Conservation (phyloP, 768 basidiomycete species). For the Leccinum subtestaceum region DNA sequence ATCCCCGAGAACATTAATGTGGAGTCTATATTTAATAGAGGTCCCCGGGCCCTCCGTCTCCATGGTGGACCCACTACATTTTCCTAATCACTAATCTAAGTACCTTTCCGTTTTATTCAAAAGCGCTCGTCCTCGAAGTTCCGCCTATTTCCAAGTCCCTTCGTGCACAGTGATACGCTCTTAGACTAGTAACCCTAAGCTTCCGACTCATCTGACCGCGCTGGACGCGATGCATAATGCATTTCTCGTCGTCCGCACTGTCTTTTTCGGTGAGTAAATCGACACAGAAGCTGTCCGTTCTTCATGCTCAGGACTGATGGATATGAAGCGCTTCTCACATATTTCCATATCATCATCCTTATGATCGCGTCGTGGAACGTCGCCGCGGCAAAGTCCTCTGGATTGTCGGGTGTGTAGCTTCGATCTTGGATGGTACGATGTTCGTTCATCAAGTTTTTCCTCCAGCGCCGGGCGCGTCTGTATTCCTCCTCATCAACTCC, state of each 20-base stretch:
- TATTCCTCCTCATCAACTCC: slow-evolving; percentile 49
- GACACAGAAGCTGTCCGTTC: background rate
- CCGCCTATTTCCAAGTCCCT: background rate
- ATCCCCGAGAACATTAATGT: slow-evolving; percentile 3
- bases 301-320: slow-evolving; percentile 1
- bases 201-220: slow-evolving; percentile 6
- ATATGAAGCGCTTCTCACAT: slow-evolving; percentile 39
- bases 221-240: slow-evolving; percentile 41
- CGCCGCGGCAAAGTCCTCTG: slow-evolving; percentile 34
- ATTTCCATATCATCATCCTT: slow-evolving; percentile 50
- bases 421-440: background rate
- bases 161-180: background rate
- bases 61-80: slow-evolving; percentile 17
- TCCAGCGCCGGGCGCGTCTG: slow-evolving; percentile 46
- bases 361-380: slow-evolving; percentile 62
- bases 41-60: slow-evolving; percentile 15
- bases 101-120: background rate
- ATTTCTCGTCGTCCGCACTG: slow-evolving; percentile 56
- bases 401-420: slow-evolving; percentile 36
- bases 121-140: background rate
- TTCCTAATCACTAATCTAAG: slow-evolving; percentile 7
- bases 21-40: slow-evolving; percentile 14
- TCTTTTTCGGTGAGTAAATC: slow-evolving; percentile 50
- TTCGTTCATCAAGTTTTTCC: background rate
- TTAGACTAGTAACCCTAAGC: slow-evolving; percentile 14